Evolutionary conservation across 257 asterid genomes (phyloP).

Genomic region (Lavandula angustifolia): DNA sequence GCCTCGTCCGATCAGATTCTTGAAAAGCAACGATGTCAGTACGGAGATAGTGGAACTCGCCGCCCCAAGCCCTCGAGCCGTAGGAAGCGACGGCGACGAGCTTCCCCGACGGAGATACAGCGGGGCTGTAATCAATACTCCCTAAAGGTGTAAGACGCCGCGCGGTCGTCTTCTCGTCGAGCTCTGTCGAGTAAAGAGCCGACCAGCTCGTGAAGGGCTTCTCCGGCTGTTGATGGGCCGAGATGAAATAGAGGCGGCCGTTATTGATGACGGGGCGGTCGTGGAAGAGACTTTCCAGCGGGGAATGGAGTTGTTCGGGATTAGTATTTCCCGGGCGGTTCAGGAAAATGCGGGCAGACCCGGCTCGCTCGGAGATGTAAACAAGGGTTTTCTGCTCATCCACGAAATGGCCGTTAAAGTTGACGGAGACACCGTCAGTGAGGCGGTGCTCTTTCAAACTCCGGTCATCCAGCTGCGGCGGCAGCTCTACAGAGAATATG

Average conservation of each 20-base stretch:
- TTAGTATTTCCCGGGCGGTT: conserved; percentile 18
- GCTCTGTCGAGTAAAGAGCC: conserved; percentile 58
- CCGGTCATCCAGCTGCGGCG: too few species aligned
- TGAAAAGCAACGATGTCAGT: conserved; percentile 67
- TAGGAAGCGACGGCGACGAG: conserved; percentile 73
- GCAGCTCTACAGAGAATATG: too few species aligned
- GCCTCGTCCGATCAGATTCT: conserved; percentile 45
- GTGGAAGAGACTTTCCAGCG: conserved; percentile 51
- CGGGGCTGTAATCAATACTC: conserved; percentile 68
- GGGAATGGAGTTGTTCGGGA: conserved; percentile 41
- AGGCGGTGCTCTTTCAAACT: too few species aligned
- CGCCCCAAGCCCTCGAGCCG: conserved; percentile 57
- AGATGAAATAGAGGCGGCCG: neutral
- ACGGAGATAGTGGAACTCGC: conserved; percentile 58
- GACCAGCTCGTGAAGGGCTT: conserved; percentile 61
- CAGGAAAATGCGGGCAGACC: conserved; percentile 54
- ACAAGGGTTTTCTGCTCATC: conserved; percentile 46
- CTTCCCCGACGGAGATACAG: conserved; percentile 60
- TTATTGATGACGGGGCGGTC: conserved; percentile 66
- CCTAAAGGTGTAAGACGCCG: conserved; percentile 64
- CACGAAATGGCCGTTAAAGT: conserved; percentile 56
- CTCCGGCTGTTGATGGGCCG: neutral
- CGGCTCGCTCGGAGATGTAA: conserved; percentile 68
- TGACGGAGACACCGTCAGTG: too few species aligned
- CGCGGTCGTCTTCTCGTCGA: neutral